phyloP scores from a whole-genome alignment of 2,329 filamentous ascomycete species.

The Colletotrichum endophyticum region DNA sequence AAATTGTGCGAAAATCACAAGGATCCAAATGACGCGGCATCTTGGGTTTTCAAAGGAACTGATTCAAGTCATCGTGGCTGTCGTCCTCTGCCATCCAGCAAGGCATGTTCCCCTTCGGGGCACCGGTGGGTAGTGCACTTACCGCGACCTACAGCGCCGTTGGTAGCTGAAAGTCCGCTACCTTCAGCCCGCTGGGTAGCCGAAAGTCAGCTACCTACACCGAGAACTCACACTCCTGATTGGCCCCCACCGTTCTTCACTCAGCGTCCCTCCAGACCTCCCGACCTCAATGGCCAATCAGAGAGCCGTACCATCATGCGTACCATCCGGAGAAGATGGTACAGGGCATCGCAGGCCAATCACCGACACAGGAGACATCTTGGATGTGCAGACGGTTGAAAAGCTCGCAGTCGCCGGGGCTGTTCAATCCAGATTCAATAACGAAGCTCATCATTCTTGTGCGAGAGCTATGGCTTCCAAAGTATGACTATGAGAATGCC shows the following conservation, averaged over 20 bases:
- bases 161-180: too few species aligned
- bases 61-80: not conserved
- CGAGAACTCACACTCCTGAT: too few species aligned
- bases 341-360: not conserved
- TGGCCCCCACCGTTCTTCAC: too few species aligned
- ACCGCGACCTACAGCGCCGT: too few species aligned
- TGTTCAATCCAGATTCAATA: not conserved
- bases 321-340: not conserved
- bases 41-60: not conserved
- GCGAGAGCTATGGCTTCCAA: not conserved
- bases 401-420: not conserved
- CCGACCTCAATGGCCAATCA: not conserved
- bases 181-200: too few species aligned
- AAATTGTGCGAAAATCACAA: not conserved
- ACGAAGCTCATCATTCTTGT: not conserved
- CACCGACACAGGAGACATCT: not conserved
- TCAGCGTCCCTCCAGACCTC: not conserved
- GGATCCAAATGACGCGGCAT: not conserved
- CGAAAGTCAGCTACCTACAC: too few species aligned
- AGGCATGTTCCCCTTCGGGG: fast-evolving
- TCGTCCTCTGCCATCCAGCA: too few species aligned
- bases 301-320: not conserved
- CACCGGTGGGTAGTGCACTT: too few species aligned
- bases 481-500: not conserved
- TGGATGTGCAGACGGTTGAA: not conserved